Conservation (phyloP, 306 rosid species). For the Ziziphus jujuba region DNA sequence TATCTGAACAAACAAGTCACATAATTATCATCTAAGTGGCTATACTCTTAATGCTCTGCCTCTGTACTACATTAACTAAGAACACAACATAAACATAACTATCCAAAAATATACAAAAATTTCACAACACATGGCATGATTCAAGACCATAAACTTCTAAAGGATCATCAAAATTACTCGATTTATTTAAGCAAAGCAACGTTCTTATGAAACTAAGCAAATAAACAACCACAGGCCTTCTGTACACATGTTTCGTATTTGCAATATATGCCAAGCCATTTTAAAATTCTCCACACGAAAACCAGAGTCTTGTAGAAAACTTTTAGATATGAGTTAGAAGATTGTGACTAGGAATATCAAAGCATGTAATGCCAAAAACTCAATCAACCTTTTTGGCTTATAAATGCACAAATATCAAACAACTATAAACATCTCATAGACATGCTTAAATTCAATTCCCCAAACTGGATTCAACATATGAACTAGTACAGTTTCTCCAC, state of each 20-base stretch:
- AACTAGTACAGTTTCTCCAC: not conserved
- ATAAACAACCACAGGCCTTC: too few relatives aligned
- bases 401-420: too few relatives aligned
- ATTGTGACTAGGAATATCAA: not conserved
- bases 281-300: too few relatives aligned
- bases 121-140: not conserved
- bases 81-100: not conserved
- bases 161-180: not conserved
- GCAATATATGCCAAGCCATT: too few relatives aligned
- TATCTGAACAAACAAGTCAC: not conserved
- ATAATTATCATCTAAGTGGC: too few relatives aligned
- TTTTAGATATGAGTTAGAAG: not conserved
- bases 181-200: too few relatives aligned
- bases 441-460: not conserved
- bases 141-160: not conserved
- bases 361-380: not conserved
- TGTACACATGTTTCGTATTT: too few relatives aligned
- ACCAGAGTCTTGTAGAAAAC: too few relatives aligned
- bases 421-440: not conserved
- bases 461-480: conserved; percentile 2
- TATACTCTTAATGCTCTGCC: not conserved
- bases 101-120: not conserved
- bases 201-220: not conserved
- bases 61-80: not conserved
- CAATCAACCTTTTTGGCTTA: not conserved